A percentile compares a stretch with the other conserved stretches of the same genome.
Evolutionary conservation across 306 rosid genomes (phyloP).

Genomic region (Trichosanthes cucumerina): DNA sequence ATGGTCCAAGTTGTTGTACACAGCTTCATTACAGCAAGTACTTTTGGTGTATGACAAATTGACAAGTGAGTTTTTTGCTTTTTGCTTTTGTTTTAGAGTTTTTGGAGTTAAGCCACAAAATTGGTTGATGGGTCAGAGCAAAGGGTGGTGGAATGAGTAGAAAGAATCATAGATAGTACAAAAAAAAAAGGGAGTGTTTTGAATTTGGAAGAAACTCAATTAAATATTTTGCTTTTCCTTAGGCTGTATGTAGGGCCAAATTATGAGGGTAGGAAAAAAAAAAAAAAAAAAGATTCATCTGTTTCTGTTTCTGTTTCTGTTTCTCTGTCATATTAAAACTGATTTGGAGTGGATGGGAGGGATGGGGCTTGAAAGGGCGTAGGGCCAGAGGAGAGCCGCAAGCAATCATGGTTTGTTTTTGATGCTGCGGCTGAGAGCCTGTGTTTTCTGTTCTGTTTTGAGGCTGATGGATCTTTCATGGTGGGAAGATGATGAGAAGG

Average conservation of each 20-base stretch:
- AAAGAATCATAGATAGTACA: conserved; percentile 1
- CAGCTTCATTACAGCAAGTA: neutral
- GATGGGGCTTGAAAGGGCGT: neutral
- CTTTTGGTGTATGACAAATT: neutral
- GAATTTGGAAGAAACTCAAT: neutral
- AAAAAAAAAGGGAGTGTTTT: neutral
- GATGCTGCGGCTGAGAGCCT: neutral
- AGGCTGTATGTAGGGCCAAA: conserved; percentile 11
- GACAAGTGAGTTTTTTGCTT: neutral
- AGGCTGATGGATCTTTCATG: neutral
- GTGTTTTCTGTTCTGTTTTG: neutral
- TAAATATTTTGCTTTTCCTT: neutral
- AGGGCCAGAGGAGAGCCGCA: conserved; percentile 9
- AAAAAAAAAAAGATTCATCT: neutral
- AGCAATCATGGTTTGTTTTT: conserved; percentile 2
- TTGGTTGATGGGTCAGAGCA: conserved; percentile 1
- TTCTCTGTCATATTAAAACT: neutral
- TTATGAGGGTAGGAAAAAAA: neutral
- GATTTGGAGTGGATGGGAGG: neutral
- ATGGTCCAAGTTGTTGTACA: neutral
- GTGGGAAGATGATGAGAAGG: neutral
- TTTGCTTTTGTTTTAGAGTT: neutral
- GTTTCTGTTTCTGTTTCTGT: neutral
- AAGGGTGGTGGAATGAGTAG: neutral
- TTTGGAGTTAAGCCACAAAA: neutral